phyloP scores from a whole-genome alignment of 768 basidiomycete genomes.

The Lanmaoa rubissima region DNA sequence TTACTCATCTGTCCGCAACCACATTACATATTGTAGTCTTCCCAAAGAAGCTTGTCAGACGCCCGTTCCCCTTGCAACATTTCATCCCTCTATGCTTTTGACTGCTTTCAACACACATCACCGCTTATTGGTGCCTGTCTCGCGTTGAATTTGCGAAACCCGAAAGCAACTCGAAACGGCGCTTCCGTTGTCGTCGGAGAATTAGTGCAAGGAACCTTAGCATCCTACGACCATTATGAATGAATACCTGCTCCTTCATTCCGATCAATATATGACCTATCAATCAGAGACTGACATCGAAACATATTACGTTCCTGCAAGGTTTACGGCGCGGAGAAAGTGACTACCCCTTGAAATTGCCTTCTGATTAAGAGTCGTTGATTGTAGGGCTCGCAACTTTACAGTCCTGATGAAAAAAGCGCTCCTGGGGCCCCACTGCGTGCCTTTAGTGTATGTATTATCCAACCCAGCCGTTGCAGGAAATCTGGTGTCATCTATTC shows the following conservation, averaged over 20 bases:
- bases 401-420: not conserved
- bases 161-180: not conserved
- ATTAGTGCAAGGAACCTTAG: not conserved
- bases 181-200: not conserved
- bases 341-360: not conserved
- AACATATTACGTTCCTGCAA: not conserved
- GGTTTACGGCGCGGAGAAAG: not conserved
- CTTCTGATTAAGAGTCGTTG: not conserved
- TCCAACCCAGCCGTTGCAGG: not conserved
- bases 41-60: not conserved
- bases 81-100: not conserved
- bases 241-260: slow-evolving; percentile 10
- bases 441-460: not conserved
- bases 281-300: not conserved
- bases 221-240: not conserved
- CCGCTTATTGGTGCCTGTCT: not conserved
- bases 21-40: slow-evolving; percentile 4
- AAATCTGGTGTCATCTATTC: not conserved
- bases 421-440: not conserved
- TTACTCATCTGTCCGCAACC: slow-evolving; percentile 23
- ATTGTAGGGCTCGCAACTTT: not conserved
- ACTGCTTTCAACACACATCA: not conserved
- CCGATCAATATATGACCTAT: slow-evolving; percentile 1
- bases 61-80: not conserved
- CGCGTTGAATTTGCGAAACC: not conserved